These are phyloP conservation scores for Passiflora organensis DNA, from an alignment of 345 rosid species.

Conservation along the genomic window DNA sequence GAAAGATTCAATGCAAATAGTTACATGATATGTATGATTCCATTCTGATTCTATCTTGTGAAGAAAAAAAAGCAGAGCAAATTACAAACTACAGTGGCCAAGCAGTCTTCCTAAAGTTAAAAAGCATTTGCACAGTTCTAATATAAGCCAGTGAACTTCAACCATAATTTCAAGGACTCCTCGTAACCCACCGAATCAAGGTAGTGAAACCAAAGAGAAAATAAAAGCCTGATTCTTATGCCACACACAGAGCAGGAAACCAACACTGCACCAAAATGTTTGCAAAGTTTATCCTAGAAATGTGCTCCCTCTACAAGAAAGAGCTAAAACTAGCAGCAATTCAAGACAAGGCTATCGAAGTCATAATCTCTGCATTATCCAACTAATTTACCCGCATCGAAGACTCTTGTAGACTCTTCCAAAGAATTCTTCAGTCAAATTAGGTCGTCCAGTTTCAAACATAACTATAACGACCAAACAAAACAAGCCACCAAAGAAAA, in stretches of 20 bases:
- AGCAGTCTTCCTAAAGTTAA: not conserved
- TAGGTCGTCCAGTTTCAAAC: conserved; percentile 47
- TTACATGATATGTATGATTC: not conserved
- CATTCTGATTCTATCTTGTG: not conserved
- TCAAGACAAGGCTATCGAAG: not conserved
- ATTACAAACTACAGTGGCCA: not conserved
- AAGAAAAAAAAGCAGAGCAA: not conserved
- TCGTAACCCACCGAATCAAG: too few species aligned
- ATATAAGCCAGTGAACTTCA: not conserved
- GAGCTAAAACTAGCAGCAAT: not conserved
- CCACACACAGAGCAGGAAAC: not conserved
- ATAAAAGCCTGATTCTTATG: not conserved
- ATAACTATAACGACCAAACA: conserved; percentile 28
- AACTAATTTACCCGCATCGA: conserved; percentile 48
- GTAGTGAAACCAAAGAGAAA: too few species aligned
- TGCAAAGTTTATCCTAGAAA: not conserved
- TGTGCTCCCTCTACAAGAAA: not conserved
- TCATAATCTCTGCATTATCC: not conserved
- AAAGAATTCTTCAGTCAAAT: conserved; percentile 60
- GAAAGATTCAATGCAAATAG: not conserved
- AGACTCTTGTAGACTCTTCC: conserved; percentile 63
- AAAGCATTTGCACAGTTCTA: not conserved
- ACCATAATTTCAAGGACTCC: too few species aligned
- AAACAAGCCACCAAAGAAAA: not conserved
- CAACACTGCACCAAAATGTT: not conserved